phyloP scores from a whole-genome alignment of 1,284 basidiomycete species.

The Austroboletus niveus region DNA sequence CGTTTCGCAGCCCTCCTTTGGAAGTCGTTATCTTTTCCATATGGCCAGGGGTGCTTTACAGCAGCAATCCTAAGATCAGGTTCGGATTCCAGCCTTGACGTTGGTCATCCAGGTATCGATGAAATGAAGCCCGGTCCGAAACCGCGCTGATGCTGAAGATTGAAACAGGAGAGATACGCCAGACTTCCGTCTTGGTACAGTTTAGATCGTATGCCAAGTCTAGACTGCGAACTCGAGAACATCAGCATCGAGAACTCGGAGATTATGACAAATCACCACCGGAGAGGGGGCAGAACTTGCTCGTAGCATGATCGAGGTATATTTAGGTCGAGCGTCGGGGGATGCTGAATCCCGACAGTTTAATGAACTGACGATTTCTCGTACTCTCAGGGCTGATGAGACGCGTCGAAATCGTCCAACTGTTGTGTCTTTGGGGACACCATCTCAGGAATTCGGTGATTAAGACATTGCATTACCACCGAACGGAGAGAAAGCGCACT shows the following conservation, averaged over 20 bases:
- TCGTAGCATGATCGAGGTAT: neutral
- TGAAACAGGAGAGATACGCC: slow-evolving; percentile 13
- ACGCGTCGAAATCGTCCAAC: neutral
- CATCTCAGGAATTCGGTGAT: neutral
- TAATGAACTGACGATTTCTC: neutral
- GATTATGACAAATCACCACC: neutral
- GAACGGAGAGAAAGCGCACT: neutral
- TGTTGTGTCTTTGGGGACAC: neutral
- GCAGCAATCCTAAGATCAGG: neutral
- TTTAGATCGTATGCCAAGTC: neutral
- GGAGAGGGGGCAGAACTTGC: neutral
- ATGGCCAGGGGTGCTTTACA: neutral
- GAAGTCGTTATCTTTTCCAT: neutral
- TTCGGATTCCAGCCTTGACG: neutral
- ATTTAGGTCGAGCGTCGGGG: neutral
- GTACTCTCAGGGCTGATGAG: neutral
- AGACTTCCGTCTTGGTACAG: neutral
- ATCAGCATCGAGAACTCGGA: neutral
- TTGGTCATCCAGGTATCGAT: neutral
- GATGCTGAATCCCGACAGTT: neutral
- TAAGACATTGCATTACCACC: neutral
- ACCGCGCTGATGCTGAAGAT: neutral
- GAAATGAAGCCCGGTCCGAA: slow-evolving; percentile 3
- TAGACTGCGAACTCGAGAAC: neutral
- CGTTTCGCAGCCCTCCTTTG: neutral